A percentile compares a stretch with the other conserved stretches of the same genome.
These are phyloP conservation scores for Coemansia sp. DNA, from an alignment of 192 early-diverging fungal species.

Conservation along the genomic window DNA sequence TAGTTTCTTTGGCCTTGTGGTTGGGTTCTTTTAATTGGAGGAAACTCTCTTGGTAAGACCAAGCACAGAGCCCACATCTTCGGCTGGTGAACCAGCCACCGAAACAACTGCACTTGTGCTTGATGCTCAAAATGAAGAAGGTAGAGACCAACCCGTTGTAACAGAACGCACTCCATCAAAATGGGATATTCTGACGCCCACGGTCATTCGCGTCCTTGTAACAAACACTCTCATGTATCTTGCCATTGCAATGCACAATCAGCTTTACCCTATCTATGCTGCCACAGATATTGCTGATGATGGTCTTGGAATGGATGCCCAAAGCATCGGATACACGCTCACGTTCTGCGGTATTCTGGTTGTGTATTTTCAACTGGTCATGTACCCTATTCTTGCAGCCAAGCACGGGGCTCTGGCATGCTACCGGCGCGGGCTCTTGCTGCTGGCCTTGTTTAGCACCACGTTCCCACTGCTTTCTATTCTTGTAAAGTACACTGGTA, in stretches of 20 bases:
- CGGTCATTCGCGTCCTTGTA: slow-evolving; percentile 5
- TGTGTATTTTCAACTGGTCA: not conserved
- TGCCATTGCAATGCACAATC: slow-evolving; percentile 10
- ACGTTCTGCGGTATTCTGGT: slow-evolving; percentile 60
- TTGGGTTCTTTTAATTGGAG: slow-evolving; percentile 63
- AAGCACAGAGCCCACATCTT: not conserved
- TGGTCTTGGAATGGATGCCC: slow-evolving; percentile 34
- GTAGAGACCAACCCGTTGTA: not conserved
- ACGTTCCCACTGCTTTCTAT: not conserved
- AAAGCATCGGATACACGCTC: slow-evolving; percentile 57
- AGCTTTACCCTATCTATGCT: slow-evolving; percentile 26
- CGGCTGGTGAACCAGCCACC: not conserved
- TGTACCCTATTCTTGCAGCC: not conserved
- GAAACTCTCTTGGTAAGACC: slow-evolving; percentile 43
- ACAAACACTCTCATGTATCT: slow-evolving; percentile 7
- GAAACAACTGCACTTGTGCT: not conserved
- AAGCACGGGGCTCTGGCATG: not conserved
- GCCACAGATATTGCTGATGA: slow-evolving; percentile 27
- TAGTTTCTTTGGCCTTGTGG: slow-evolving; percentile 60
- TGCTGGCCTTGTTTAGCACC: not conserved
- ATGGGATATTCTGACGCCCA: slow-evolving; percentile 13
- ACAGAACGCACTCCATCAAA: not conserved
- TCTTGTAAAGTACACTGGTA: not conserved
- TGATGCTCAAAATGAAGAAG: not conserved
- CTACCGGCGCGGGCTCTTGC: slow-evolving; percentile 1